Conservation (phyloP, 257 asterid species). For the Capsicum chinense region DNA sequence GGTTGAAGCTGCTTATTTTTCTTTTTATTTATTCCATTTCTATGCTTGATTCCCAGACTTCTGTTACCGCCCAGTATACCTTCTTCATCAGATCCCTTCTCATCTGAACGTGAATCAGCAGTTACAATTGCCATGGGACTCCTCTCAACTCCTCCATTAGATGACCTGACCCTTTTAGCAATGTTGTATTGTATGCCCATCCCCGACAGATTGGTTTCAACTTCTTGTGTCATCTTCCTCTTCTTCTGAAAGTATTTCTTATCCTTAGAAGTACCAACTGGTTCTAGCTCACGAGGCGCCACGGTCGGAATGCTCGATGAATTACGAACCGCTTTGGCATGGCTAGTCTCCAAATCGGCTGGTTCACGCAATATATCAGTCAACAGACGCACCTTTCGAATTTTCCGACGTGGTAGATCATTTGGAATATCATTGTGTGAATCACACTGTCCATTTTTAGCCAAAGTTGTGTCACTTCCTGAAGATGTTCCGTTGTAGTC, state of each 20-base stretch:
- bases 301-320: constrained; percentile 24
- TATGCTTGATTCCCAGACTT: constrained; percentile 39
- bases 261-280: constrained; percentile 28
- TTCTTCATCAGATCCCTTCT: constrained; percentile 40
- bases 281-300: constrained; percentile 46
- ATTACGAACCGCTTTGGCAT: constrained; percentile 31
- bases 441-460: constrained; percentile 17
- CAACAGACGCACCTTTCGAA: constrained; percentile 68
- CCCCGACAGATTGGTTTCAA: constrained; percentile 41
- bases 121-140: constrained; percentile 41
- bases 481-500: constrained; percentile 47
- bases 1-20: constrained; percentile 38
- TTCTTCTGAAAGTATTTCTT: constrained; percentile 48
- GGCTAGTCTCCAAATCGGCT: constrained; percentile 35
- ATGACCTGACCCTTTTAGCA: constrained; percentile 47
- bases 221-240: constrained; percentile 48
- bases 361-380: constrained; percentile 68
- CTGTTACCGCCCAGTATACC: constrained; percentile 36
- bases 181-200: constrained; percentile 31
- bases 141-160: constrained; percentile 40
- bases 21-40: constrained; percentile 40
- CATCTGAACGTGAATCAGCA: constrained; percentile 45
- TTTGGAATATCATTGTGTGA: constrained; percentile 19
- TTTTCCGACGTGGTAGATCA: constrained; percentile 40
- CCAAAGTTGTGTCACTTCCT: constrained; percentile 44